These are phyloP conservation scores for Starmerella scarabaei DNA, from an alignment of 805 yeast genomes.

Conservation along the genomic window DNA sequence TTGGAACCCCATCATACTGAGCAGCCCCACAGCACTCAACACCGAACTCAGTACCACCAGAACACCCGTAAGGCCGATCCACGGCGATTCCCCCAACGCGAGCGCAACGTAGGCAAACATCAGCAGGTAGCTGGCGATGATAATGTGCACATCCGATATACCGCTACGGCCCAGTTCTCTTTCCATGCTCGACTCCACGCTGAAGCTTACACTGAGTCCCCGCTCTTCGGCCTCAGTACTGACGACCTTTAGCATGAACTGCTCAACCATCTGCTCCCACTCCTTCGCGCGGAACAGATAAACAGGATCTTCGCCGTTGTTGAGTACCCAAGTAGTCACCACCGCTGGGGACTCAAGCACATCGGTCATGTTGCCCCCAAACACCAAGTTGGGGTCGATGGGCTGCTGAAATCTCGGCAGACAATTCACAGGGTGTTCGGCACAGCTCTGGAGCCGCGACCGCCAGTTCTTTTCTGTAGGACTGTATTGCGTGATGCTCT, in stretches of 20 bases:
- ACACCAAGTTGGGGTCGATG: constrained; percentile 52
- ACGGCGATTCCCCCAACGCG: constrained; percentile 66
- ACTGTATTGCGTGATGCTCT: constrained; percentile 75
- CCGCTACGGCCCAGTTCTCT: constrained; percentile 73
- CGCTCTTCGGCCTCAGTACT: constrained; percentile 34
- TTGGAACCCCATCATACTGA: constrained; percentile 61
- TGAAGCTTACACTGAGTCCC: constrained; percentile 56
- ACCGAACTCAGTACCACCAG: constrained; percentile 71
- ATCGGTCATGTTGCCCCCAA: constrained; percentile 37
- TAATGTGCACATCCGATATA: constrained; percentile 60
- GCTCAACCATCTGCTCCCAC: constrained; percentile 66
- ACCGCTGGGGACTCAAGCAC: constrained; percentile 56
- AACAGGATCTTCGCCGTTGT: constrained; percentile 34
- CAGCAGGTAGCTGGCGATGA: constrained; percentile 58
- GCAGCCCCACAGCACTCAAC: constrained; percentile 66
- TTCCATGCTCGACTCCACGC: constrained; percentile 71
- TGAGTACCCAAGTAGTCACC: constrained; percentile 58
- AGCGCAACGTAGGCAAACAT: constrained; percentile 85
- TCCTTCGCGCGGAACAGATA: constrained; percentile 25
- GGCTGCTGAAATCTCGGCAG: constrained; percentile 89
- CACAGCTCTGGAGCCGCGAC: constrained; percentile 42
- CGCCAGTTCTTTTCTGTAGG: constrained; percentile 56
- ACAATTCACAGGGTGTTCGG: constrained; percentile 75
- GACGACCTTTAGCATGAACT: constrained; percentile 34
- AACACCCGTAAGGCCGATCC: constrained; percentile 75